Evolutionary conservation across 1,284 basidiomycete genomes (phyloP).

Genomic region (Phenoliferia sp.): DNA sequence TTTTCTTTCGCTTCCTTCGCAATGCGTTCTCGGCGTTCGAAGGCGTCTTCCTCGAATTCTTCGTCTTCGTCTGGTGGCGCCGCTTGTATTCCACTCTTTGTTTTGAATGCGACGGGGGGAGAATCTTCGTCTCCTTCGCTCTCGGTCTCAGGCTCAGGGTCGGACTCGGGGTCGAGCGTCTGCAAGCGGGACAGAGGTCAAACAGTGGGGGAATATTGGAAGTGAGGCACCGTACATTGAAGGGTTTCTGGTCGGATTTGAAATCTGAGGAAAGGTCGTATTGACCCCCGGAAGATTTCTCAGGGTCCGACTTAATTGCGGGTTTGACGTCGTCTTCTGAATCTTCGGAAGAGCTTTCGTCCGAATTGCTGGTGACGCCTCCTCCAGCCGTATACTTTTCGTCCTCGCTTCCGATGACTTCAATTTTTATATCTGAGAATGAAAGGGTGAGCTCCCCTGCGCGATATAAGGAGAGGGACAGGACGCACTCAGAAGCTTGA

Average conservation of each 20-base stretch:
- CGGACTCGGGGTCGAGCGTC: too few relatives aligned
- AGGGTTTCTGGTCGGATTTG: not conserved
- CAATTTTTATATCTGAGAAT: slow-evolving; percentile 14
- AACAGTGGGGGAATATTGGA: not conserved
- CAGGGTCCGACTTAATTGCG: not conserved
- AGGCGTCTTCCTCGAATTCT: not conserved
- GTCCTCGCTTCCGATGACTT: slow-evolving; percentile 12
- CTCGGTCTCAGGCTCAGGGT: not conserved
- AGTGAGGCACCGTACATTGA: not conserved
- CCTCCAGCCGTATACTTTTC: slow-evolving; percentile 2
- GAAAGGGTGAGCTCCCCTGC: not conserved
- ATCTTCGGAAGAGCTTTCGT: not conserved
- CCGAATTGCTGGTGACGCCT: not conserved
- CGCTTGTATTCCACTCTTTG: slow-evolving; percentile 22
- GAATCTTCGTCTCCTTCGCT: slow-evolving; percentile 12
- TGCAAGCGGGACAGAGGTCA: not conserved
- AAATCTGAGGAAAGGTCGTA: slow-evolving; percentile 2
- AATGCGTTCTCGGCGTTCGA: not conserved
- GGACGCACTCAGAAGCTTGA: slow-evolving; percentile 19
- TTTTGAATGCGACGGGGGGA: slow-evolving; percentile 3
- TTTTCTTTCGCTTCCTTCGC: not conserved
- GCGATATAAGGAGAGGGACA: too few relatives aligned
- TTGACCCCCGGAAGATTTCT: not conserved
- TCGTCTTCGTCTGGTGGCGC: not conserved
- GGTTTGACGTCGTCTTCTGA: slow-evolving; percentile 14